Conservation (phyloP, 1,284 basidiomycete genomes). For the Sanghuangporus baumii region DNA sequence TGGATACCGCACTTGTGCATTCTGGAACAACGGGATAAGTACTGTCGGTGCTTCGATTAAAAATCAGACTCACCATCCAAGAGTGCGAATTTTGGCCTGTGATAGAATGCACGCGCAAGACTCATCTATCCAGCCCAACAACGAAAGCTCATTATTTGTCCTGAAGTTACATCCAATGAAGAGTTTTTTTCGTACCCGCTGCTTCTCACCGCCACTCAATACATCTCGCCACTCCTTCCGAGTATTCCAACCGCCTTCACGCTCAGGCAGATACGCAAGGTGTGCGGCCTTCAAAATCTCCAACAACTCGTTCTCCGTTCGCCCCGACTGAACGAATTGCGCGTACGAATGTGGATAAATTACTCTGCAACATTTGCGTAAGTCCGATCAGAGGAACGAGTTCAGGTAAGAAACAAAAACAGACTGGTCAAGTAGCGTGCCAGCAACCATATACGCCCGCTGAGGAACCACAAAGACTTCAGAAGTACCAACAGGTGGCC, state of each 20-base stretch:
- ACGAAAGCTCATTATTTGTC: constrained; percentile 2
- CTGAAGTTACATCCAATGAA: background rate
- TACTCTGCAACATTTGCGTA: constrained; percentile 30
- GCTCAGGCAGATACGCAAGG: constrained; percentile 77
- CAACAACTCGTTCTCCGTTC: constrained; percentile 66
- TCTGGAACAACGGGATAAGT: constrained; percentile 43
- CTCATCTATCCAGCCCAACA: constrained; percentile 56
- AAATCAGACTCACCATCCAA: constrained; percentile 54
- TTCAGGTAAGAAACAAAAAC: constrained; percentile 23
- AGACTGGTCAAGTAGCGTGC: constrained; percentile 82
- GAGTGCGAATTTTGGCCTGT: constrained; percentile 71
- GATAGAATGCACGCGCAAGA: constrained; percentile 82
- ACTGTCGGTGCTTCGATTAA: background rate
- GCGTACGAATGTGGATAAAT: constrained; percentile 85
- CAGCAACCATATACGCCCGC: constrained; percentile 85
- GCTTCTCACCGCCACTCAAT: constrained; percentile 93
- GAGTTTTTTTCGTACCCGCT: constrained; percentile 46
- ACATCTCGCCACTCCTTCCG: constrained; percentile 97
- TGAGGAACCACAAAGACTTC: constrained; percentile 90
- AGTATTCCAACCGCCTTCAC: constrained; percentile 88
- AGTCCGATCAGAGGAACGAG: constrained; percentile 1
- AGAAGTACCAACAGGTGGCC: constrained; percentile 38
- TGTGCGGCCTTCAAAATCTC: constrained; percentile 77
- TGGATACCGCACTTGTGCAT: constrained; percentile 94
- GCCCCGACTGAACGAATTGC: constrained; percentile 59